Base-by-base conservation (phyloP, 352 stramenopile species). In the Phytopythium montanum region DNA sequence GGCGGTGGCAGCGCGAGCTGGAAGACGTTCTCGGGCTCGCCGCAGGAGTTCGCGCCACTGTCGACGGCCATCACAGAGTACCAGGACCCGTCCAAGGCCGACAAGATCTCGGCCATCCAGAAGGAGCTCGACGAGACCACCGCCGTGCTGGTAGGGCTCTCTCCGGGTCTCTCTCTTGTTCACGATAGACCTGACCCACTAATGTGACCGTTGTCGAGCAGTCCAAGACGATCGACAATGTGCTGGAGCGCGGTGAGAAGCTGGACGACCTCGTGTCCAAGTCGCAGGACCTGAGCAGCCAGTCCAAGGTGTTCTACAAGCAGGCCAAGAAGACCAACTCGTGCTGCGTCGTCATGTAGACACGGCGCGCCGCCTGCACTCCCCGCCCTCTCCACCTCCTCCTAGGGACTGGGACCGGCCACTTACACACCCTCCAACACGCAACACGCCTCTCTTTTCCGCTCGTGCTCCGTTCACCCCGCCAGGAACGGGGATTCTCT, bases 281-380 rank as follows among this genome's bases (percentile, higher is more conserved):
- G 69, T 99, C 92, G 62, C 94, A 99, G 73, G 97, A 99, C 71
- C 81, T 99, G 60, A 98, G 89, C 66, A 94, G 85, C 64, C 97
- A 99, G 78, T 99, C 94, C 54, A 99, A 99, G 85, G 97, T 99
- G 77, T 99, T 99, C 79, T 99, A 99, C 90, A 99, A 98, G 73
- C 94, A 99, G 68, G 97, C 97, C 31, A 98, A 98, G 76, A 98
- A 99, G 84, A 99, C 97, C 64, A 99, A 99, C 83, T 96, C 86
- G 64, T 99, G 97, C 85, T 99, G 97, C 82, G 83, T 98, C 42
- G 73, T 95, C 61, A 94, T 94, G 85, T 94, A 85, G 66, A 60
- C 55, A 39, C 39, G 12, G 2, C 36, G 4, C 34, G 34, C 10
- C 34, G 53, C 49, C 44, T 59, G 56, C 56, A 45, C 31, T 51